phyloP scores from a whole-genome alignment of 352 stramenopile species.

The Chrysophaeum taylorii region DNA sequence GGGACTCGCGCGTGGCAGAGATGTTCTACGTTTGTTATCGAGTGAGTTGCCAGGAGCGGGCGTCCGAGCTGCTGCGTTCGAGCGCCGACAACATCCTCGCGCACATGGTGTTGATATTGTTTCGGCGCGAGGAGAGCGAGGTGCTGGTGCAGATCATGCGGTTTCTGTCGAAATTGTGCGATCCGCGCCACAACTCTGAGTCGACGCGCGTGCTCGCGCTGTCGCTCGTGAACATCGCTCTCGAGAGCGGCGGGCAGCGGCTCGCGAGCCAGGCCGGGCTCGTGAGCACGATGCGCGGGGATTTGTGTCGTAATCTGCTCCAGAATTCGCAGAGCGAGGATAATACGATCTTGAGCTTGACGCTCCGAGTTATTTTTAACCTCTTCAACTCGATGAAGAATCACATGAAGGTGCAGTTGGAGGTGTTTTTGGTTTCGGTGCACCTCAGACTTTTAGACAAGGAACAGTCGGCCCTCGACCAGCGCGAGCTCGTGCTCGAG shows the following conservation, averaged over 20 bases:
- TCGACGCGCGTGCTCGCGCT: conserved; percentile 74
- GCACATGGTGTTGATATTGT: too few species aligned
- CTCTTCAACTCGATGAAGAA: conserved; percentile 98
- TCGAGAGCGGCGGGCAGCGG: conserved; percentile 78
- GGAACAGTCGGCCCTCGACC: conserved; percentile 36
- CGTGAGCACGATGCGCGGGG: conserved; percentile 65
- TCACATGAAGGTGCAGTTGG: conserved; percentile 94
- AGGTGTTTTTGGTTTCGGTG: conserved; percentile 95
- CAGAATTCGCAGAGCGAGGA: conserved; percentile 88
- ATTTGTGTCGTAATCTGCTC: conserved; percentile 92
- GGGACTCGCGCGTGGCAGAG: too few species aligned
- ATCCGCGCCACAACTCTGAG: conserved; percentile 74
- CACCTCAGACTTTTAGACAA: conserved; percentile 81
- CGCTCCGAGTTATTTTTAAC: conserved; percentile 95
- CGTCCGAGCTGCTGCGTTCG: too few species aligned
- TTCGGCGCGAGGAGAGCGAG: conserved; percentile 67
- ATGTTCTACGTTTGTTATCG: too few species aligned
- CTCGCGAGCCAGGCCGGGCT: conserved; percentile 63
- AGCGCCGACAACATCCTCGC: too few species aligned
- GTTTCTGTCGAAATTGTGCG: conserved; percentile 81
- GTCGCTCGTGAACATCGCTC: conserved; percentile 89
- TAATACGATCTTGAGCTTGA: conserved; percentile 74
- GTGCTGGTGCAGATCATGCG: conserved; percentile 81
- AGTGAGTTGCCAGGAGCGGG: too few species aligned
- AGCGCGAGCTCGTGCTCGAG: conserved; percentile 71